phyloP scores from a whole-genome alignment of 2,329 filamentous ascomycete genomes.

The Ophiostoma montium region DNA sequence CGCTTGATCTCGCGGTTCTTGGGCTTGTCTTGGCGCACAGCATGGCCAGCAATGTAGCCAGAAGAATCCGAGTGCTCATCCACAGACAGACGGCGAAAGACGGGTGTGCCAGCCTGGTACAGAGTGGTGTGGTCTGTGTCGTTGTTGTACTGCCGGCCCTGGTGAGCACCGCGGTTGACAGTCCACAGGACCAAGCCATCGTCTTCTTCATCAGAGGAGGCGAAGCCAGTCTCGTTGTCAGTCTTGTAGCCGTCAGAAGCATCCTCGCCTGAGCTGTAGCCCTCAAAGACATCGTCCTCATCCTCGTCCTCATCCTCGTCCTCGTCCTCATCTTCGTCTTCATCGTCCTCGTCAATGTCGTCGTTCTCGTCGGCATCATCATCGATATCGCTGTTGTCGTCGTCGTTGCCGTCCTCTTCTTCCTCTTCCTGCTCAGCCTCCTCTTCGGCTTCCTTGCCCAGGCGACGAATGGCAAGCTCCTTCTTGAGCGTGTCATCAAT shows the following conservation, averaged over 20 bases:
- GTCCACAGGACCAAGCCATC: conserved; percentile 54
- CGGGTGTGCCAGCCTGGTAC: conserved; percentile 24
- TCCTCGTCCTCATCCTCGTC: conserved; percentile 38
- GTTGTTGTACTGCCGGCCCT: conserved; percentile 5
- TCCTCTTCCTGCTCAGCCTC: conserved; percentile 52
- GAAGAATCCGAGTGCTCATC: conserved; percentile 47
- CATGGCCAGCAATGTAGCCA: conserved; percentile 34
- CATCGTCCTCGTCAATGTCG: conserved; percentile 35
- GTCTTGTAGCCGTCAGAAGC: conserved; percentile 61
- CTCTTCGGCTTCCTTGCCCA: conserved; percentile 82
- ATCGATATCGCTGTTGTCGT: conserved; percentile 33
- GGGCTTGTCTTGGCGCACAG: conserved; percentile 20
- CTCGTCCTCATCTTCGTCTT: conserved; percentile 34
- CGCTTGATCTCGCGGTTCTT: conserved; percentile 30
- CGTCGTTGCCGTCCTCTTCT: conserved; percentile 16
- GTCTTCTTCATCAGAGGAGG: conserved; percentile 53
- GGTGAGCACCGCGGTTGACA: conserved; percentile 22
- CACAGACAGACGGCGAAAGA: conserved; percentile 15
- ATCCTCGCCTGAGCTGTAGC: conserved; percentile 32
- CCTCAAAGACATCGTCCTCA: conserved; percentile 34
- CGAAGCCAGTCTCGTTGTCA: conserved; percentile 53
- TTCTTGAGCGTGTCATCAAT: conserved; percentile 81
- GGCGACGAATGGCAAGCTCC: conserved; percentile 72
- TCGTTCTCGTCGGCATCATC: conserved; percentile 37
- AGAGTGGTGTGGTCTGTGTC: conserved; percentile 21